Conservation (phyloP, 208 protist species). For the Angomonas deanei region DNA sequence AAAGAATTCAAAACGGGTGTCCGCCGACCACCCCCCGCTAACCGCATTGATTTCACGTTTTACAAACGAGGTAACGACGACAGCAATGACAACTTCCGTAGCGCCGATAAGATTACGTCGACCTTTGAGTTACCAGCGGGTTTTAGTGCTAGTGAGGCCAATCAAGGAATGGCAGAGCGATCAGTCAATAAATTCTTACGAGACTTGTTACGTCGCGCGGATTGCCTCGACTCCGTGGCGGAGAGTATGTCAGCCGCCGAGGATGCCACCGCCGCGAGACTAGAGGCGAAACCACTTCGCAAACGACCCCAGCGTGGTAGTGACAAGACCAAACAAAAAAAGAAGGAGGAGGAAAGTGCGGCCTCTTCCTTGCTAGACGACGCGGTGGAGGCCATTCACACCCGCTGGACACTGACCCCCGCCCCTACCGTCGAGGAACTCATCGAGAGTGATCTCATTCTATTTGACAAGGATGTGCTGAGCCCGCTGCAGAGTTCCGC, state of each 20-base stretch:
- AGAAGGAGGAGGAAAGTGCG: conserved; percentile 5
- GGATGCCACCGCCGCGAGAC: conserved; percentile 66
- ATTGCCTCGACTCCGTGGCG: conserved; percentile 79
- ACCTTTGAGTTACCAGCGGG: conserved; percentile 76
- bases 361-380: conserved; percentile 79
- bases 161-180: conserved; percentile 75
- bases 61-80: conserved; percentile 59
- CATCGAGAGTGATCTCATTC: conserved; percentile 86
- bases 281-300: conserved; percentile 77
- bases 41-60: conserved; percentile 76
- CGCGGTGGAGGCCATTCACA: conserved; percentile 64
- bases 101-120: conserved; percentile 22
- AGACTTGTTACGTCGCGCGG: conserved; percentile 73
- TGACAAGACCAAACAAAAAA: conserved; percentile 2
- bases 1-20: conserved; percentile 77
- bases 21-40: conserved; percentile 65
- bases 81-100: not conserved
- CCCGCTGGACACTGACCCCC: conserved; percentile 71
- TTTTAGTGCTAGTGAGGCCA: conserved; percentile 71
- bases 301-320: conserved; percentile 17
- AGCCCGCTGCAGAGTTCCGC: conserved; percentile 84
- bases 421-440: conserved; percentile 83
- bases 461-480: conserved; percentile 58
- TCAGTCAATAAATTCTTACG: conserved; percentile 87
- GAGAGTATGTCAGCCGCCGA: conserved; percentile 74